Base-by-base conservation (phyloP, 371 early-diverging fungal species). In the Mortierella sp. region DNA sequence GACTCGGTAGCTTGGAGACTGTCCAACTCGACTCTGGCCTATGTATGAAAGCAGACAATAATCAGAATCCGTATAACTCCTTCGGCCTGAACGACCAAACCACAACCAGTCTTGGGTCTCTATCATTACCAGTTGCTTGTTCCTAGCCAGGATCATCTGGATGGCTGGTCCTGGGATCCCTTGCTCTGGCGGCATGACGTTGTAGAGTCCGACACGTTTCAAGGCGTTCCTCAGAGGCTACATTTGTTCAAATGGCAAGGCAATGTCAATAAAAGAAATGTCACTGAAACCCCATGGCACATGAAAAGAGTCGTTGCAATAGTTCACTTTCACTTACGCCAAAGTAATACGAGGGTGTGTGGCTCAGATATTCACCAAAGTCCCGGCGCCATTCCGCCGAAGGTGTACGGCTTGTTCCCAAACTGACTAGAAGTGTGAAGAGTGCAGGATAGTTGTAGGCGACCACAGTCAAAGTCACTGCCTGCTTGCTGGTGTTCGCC, bases 371-470 rank as follows among this genome's bases (percentile, higher is more conserved):
- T 70, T 91, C 89, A 34, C 86, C 85, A 77, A 91, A 88, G 61
- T 91, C 91, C 11, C 83, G 79, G 6, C 79, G 79, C 91, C 91
- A 91, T 45, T 73, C 78, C 2, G 81, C 70, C 7, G 81, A 84
- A 48, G 58, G 91, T 6, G 52, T 76, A 47, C 85, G 70, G 4
- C 74, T 65, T 0, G 85, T 74, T 0, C 71, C 52, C 29, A 73
- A 70, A 37, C 83, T 76, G 13, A 82, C 41, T 85, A 93, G 80
- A 31, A 93, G 72, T 37, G 87, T 89, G 76, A 94, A 94, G 10
- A 94, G 85, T 41, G 86, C 87, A 3, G 92, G 91, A 69, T 89
- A 94, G 76, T 94, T 93, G 79, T 94, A 94, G 0, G 94, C 93
- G 53, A 93, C 81, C 2, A 93, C 83, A 39, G 91, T 94, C 74